Percentiles rank a stretch among this genome's conserved stretches.
These are phyloP conservation scores for Carex pumila DNA, from an alignment of 176 grass and related monocot species.

Conservation along the genomic window DNA sequence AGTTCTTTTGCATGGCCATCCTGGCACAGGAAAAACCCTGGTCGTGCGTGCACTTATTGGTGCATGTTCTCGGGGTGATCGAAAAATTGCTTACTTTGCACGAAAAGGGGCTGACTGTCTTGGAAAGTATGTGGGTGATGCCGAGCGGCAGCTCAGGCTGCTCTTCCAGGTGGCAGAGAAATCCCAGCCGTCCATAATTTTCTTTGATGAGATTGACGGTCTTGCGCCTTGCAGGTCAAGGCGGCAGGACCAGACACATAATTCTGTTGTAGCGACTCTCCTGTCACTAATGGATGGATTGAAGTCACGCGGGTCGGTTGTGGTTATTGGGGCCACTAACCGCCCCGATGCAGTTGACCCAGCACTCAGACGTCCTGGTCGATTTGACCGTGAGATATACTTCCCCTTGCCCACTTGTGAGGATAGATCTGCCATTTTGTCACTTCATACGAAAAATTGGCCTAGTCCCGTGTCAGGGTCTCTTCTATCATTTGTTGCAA, in stretches of 20 bases:
- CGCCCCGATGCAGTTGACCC: conserved; percentile 93
- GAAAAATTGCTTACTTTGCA: conserved; percentile 94
- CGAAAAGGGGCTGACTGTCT: conserved; percentile 99
- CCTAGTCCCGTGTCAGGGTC: conserved; percentile 59
- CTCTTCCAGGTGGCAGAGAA: conserved; percentile 96
- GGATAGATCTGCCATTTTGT: conserved; percentile 88
- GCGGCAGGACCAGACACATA: conserved; percentile 90
- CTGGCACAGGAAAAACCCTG: conserved; percentile 96
- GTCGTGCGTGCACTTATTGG: conserved; percentile 88
- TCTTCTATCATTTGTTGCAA: conserved; percentile 75
- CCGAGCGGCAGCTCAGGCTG: conserved; percentile 91
- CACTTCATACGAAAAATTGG: conserved; percentile 87
- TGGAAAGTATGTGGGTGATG: conserved; percentile 97
- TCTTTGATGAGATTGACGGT: conserved; percentile 99
- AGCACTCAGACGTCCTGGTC: conserved; percentile 89
- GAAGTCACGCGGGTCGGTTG: conserved; percentile 92
- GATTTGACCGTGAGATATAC: conserved; percentile 98
- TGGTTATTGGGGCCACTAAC: conserved; percentile 96
- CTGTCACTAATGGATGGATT: conserved; percentile 95
- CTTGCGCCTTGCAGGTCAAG: conserved; percentile 83
- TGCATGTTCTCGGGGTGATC: conserved; percentile 81
- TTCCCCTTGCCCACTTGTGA: conserved; percentile 78
- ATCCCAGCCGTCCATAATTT: conserved; percentile 95
- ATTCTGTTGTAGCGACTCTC: conserved; percentile 94
- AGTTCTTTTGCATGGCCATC: conserved; percentile 88